Conservation (phyloP, 192 early-diverging fungal species). For the Coemansia guatemalensis region DNA sequence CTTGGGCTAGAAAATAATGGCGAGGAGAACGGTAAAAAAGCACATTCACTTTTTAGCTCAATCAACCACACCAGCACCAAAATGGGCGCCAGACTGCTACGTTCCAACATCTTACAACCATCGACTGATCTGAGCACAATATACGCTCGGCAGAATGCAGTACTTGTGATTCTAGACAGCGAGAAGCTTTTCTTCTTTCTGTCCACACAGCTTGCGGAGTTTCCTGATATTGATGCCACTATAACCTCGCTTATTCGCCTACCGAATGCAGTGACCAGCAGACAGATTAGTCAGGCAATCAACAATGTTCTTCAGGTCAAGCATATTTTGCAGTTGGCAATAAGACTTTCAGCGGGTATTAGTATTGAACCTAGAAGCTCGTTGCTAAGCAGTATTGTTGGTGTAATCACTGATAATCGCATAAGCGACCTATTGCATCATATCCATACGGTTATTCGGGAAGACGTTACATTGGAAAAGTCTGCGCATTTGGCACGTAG, state of each 20-base stretch:
- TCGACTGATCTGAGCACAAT: slow-evolving; percentile 41
- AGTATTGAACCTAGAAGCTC: slow-evolving; percentile 22
- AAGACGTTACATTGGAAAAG: slow-evolving; percentile 70
- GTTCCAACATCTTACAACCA: slow-evolving; percentile 79
- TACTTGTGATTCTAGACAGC: slow-evolving; percentile 40
- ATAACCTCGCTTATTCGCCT: slow-evolving; percentile 56
- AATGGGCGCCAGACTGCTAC: slow-evolving; percentile 62
- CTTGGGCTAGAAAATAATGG: slow-evolving; percentile 19
- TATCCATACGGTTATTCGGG: slow-evolving; percentile 68
- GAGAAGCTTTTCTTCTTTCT: slow-evolving; percentile 57
- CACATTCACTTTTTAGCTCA: slow-evolving; percentile 22
- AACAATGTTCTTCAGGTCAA: slow-evolving; percentile 70
- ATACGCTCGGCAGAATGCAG: slow-evolving; percentile 30
- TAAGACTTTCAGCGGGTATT: slow-evolving; percentile 43
- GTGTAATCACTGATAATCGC: slow-evolving; percentile 48
- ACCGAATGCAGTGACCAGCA: slow-evolving; percentile 52
- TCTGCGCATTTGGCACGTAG: slow-evolving; percentile 72
- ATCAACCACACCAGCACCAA: slow-evolving; percentile 40
- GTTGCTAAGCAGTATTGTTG: slow-evolving; percentile 51
- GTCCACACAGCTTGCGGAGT: slow-evolving; percentile 41
- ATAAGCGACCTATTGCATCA: slow-evolving; percentile 39
- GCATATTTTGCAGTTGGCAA: slow-evolving; percentile 60
- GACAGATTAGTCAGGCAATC: slow-evolving; percentile 63
- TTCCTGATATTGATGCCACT: slow-evolving; percentile 59
- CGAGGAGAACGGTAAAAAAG: slow-evolving; percentile 3